phyloP scores from a whole-genome alignment of 495 filamentous ascomycete species.

The Hypomontagnella submonticulosa region DNA sequence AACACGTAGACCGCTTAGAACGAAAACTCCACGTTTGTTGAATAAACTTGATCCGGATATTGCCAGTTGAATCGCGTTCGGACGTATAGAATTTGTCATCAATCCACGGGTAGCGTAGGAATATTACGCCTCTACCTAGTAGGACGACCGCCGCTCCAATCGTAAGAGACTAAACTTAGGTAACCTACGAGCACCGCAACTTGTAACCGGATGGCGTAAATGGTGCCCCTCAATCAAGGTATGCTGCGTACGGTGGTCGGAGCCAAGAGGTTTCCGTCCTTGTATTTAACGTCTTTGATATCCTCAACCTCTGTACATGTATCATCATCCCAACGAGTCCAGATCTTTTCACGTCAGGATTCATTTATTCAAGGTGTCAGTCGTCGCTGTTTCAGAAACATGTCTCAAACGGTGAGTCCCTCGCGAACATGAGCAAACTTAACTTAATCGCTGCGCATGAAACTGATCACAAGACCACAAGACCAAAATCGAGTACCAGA shows the following conservation, averaged over 20 bases:
- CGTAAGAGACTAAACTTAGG: conserved; percentile 10
- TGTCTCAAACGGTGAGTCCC: conserved; percentile 34
- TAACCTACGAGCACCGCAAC: conserved; percentile 4
- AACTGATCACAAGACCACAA: conserved; percentile 25
- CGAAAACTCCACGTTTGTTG: conserved; percentile 11
- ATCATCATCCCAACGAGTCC: neutral
- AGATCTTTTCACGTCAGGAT: neutral
- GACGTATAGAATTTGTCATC: conserved; percentile 14
- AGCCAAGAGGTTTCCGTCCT: conserved; percentile 3
- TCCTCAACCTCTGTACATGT: too few relatives aligned
- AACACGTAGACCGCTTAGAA: conserved; percentile 6
- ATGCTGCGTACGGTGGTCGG: conserved; percentile 17
- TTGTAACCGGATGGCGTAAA: conserved; percentile 23
- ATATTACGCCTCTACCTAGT: neutral
- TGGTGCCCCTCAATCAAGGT: conserved; percentile 14
- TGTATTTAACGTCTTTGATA: conserved; percentile 14
- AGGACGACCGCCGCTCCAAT: conserved; percentile 10
- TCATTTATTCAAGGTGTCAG: conserved; percentile 2
- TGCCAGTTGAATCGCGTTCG: neutral
- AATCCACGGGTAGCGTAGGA: neutral
- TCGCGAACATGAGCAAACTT: neutral
- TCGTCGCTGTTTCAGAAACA: conserved; percentile 15
- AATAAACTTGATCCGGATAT: conserved; percentile 5
- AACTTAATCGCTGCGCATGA: neutral
- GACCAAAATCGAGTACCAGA: conserved; percentile 45